Percentiles rank a stretch among this genome's conserved stretches.
Conservation (phyloP, 129 eudicot genomes). For the Chrysanthemum makinoi region DNA sequence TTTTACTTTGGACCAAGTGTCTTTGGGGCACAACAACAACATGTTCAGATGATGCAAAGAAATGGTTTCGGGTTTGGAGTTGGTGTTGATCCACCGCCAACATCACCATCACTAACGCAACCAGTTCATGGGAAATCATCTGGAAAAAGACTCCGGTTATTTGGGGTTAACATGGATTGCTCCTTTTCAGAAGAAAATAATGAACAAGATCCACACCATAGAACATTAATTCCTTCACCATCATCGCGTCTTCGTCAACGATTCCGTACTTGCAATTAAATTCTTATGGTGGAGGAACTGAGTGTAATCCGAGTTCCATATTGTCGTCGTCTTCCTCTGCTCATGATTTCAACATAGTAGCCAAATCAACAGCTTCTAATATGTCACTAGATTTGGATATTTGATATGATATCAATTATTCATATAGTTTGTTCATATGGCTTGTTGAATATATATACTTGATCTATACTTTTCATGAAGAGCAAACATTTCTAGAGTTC, state of each 20-base stretch:
- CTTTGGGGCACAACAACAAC: conserved; percentile 16
- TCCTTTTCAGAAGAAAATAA: conserved; percentile 43
- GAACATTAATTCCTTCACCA: conserved; percentile 1
- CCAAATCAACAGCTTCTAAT: conserved; percentile 27
- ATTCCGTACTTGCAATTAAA: conserved; percentile 45
- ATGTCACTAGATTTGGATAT: conserved; percentile 61
- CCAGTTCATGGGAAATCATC: conserved; percentile 53
- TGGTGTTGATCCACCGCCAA: not conserved
- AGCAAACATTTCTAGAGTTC: conserved; percentile 7
- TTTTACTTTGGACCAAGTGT: conserved; percentile 33
- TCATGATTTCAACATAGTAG: conserved; percentile 27
- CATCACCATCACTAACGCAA: conserved; percentile 38
- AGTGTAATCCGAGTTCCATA: conserved; percentile 14
- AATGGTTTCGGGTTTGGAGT: conserved; percentile 27
- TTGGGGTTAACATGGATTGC: conserved; percentile 93
- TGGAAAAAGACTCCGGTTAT: conserved; percentile 74
- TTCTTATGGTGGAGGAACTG: conserved; percentile 25
- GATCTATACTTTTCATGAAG: not conserved
- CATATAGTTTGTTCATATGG: not conserved
- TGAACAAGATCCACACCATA: conserved; percentile 24
- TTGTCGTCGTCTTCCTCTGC: conserved; percentile 19
- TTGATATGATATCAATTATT: conserved; percentile 27
- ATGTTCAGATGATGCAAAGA: conserved; percentile 27
- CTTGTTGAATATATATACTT: conserved; percentile 6
- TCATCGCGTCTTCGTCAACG: conserved; percentile 18